Conservation (phyloP, 768 basidiomycete genomes). For the Sporobolomyces phaffii region DNA sequence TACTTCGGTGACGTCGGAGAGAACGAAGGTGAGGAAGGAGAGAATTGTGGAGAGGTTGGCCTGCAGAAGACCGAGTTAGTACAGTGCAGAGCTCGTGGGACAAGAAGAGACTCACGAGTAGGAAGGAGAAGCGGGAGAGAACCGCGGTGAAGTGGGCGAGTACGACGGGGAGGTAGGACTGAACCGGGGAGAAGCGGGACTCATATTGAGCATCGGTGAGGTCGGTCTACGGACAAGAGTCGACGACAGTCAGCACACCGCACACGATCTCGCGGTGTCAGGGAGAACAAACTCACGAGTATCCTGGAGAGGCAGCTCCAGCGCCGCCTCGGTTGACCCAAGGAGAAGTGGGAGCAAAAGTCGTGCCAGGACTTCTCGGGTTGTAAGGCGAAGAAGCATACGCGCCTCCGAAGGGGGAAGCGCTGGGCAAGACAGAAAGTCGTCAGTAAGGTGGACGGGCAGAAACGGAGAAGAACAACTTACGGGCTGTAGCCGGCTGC, state of each 20-base stretch:
- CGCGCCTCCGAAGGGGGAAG: constrained; percentile 48
- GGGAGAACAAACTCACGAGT: constrained; percentile 12
- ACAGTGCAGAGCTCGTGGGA: background rate
- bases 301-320: constrained; percentile 29
- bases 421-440: background rate
- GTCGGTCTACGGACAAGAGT: constrained; percentile 8
- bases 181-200: constrained; percentile 40
- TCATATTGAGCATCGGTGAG: constrained; percentile 13
- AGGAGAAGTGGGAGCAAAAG: constrained; percentile 49
- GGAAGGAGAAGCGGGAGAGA: constrained; percentile 37
- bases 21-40: constrained; percentile 35
- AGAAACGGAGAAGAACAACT: background rate
- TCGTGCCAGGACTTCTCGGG: constrained; percentile 74
- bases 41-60: constrained; percentile 48
- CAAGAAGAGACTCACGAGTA: constrained; percentile 41
- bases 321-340: constrained; percentile 44
- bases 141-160: constrained; percentile 82
- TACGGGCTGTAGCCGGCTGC: constrained; percentile 27
- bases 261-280: too few species aligned
- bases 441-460: too few species aligned
- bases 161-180: constrained; percentile 49
- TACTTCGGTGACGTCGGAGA: constrained; percentile 23
- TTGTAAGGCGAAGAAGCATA: constrained; percentile 82
- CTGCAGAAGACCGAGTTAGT: constrained; percentile 6
- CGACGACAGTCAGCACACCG: too few species aligned